Evolutionary conservation across 78 protist species (phyloP).

Genomic region (Dictyostelium discoideum): DNA sequence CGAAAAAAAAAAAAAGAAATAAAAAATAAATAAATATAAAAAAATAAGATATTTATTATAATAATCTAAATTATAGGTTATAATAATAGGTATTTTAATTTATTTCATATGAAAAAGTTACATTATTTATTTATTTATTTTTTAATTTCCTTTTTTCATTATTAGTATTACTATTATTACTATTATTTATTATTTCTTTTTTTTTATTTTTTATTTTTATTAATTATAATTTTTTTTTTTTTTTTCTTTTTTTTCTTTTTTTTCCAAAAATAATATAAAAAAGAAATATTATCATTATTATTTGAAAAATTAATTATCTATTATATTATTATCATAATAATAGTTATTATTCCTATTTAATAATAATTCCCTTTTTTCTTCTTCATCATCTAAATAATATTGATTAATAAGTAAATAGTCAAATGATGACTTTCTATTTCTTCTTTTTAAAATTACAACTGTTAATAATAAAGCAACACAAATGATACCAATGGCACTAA

Average conservation of each 20-base stretch:
- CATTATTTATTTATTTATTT: no score
- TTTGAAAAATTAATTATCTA: neutral
- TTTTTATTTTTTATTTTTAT: neutral
- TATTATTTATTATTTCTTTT: neutral
- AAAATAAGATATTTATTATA: neutral
- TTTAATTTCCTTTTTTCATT: no score
- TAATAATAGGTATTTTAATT: neutral
- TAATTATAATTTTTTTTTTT: neutral
- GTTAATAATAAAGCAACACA: neutral
- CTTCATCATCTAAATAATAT: constrained; percentile 6
- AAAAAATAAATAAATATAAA: neutral
- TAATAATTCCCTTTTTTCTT: neutral
- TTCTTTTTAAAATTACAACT: neutral
- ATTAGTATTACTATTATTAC: no score
- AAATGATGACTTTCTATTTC: neutral
- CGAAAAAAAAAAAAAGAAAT: neutral
- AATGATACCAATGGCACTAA: neutral
- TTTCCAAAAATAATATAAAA: no score
- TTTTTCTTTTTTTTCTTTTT: no score
- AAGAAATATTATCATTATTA: no score
- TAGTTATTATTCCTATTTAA: neutral
- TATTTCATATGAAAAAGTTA: neutral
- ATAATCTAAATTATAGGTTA: neutral
- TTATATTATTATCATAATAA: neutral
- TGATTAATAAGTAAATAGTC: neutral